phyloP scores from a whole-genome alignment of 2,329 filamentous ascomycete genomes.

The Apiospora pterosperma region DNA sequence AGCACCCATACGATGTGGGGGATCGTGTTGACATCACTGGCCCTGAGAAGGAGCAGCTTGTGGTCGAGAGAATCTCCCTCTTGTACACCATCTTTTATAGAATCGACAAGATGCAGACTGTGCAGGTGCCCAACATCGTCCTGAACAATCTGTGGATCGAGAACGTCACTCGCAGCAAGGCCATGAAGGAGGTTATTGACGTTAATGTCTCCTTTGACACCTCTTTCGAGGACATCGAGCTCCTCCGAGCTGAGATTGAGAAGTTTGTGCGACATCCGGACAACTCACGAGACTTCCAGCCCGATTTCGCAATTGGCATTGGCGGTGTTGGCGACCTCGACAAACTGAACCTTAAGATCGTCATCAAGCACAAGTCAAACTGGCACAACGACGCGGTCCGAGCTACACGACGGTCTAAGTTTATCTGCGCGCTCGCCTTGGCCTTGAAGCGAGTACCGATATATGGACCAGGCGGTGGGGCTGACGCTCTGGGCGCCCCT shows the following conservation, averaged over 20 bases:
- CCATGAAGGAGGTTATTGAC: slow-evolving; percentile 83
- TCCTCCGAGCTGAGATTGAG: slow-evolving; percentile 80
- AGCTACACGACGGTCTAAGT: slow-evolving; percentile 81
- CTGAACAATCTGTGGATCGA: slow-evolving; percentile 94
- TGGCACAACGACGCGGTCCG: slow-evolving; percentile 86
- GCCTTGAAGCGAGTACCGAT: slow-evolving; percentile 88
- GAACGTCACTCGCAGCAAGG: slow-evolving; percentile 85
- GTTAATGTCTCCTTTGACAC: slow-evolving; percentile 85
- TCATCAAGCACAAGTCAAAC: slow-evolving; percentile 89
- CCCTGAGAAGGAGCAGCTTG: slow-evolving; percentile 57
- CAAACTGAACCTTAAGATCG: slow-evolving; percentile 78
- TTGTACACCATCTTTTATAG: slow-evolving; percentile 90
- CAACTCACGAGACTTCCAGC: slow-evolving; percentile 87
- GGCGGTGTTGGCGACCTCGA: slow-evolving; percentile 79
- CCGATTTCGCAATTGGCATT: slow-evolving; percentile 76
- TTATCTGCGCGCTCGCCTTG: slow-evolving; percentile 88
- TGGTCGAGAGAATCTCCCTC: slow-evolving; percentile 91
- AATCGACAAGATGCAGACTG: slow-evolving; percentile 75
- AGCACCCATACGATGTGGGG: slow-evolving; percentile 95
- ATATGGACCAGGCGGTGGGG: slow-evolving; percentile 72
- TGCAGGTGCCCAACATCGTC: slow-evolving; percentile 84
- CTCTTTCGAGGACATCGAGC: slow-evolving; percentile 82
- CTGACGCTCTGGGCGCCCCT: slow-evolving; percentile 57
- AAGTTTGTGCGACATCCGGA: slow-evolving; percentile 78
- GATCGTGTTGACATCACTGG: slow-evolving; percentile 81